Evolutionary conservation across 441 rosid species (phyloP), one percentile per base, ranked within the genome.

Genomic region (Pelargonium fulgidum): DNA sequence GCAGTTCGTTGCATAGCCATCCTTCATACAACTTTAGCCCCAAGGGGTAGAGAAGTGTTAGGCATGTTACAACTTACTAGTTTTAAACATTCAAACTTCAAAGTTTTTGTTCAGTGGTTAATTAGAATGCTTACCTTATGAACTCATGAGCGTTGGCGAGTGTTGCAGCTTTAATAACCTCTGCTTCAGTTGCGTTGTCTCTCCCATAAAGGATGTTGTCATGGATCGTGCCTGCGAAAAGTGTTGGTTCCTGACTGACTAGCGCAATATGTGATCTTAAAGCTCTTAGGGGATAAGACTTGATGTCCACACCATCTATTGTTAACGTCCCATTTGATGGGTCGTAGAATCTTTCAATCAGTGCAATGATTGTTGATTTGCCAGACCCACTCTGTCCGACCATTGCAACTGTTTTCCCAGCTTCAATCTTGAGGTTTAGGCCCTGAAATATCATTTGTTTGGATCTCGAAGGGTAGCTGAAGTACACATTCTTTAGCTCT

Each of bases 351-450:
- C 74, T 69, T 67, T 78, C 74, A 1, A 78, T 71, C 39, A 75
- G 22, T 16, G 62, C 36, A 16, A 72, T 67, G 62, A 75, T 64
- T 16, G 79, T 78, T 10, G 81, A 75, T 58, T 78, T 78, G 1
- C 79, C 76, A 11, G 74, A 72, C 8, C 81, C 81, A 20, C 81
- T 78, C 64, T 63, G 65, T 13, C 78, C 78, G 1, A 74, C 76
- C 41, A 78, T 7, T 8, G 78, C 78, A 13, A 68, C 67, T 39
- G 44, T 8, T 33, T 66, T 66, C 13, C 73, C 73, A 12, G 76
- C 72, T 65, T 67, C 72, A 13, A 78, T 63, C 16, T 45, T 64
- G 1, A 78, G 66, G 19, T 42, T 68, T 3, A 68, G 7, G 20
- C 74, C 71, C 62, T 39, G 24, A 29, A 78, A 22, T 12, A 78